Evolutionary conservation across 805 yeast genomes (phyloP).

Genomic region (Teunomyces lycoperdinae): DNA sequence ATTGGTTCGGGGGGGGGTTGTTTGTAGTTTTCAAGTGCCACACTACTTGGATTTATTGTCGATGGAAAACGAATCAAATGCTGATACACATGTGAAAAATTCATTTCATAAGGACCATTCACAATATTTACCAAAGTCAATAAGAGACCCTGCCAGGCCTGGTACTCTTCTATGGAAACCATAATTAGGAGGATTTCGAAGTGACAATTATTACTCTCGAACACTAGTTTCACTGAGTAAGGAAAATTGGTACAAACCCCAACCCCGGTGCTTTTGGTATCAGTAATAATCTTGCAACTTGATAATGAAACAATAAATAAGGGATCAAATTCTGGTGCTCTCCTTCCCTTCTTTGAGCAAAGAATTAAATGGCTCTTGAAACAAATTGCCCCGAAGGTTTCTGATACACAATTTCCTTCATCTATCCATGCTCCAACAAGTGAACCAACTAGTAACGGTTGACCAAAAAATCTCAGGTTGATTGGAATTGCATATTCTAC

Average conservation of each 20-base stretch:
- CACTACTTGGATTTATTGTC: conserved; percentile 16
- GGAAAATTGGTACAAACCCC: conserved; percentile 31
- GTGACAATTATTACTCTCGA: conserved; percentile 41
- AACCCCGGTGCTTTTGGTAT: conserved; percentile 21
- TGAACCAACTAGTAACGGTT: conserved; percentile 43
- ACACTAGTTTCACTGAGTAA: conserved; percentile 40
- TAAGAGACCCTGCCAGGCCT: conserved; percentile 38
- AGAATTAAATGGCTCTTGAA: conserved; percentile 52
- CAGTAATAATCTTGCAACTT: conserved; percentile 22
- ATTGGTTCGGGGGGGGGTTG: not conserved
- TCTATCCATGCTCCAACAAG: conserved; percentile 39
- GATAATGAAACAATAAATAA: conserved; percentile 50
- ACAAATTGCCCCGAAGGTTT: conserved; percentile 35
- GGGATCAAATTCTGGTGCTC: conserved; percentile 26
- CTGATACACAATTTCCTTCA: conserved; percentile 8
- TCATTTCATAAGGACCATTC: conserved; percentile 25
- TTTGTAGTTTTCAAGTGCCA: conserved; percentile 7
- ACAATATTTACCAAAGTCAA: conserved; percentile 19
- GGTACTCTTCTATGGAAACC: conserved; percentile 29
- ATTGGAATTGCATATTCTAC: conserved; percentile 10
- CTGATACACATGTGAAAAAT: conserved; percentile 10
- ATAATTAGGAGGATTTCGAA: conserved; percentile 45
- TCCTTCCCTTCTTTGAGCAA: conserved; percentile 18
- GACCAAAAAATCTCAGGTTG: conserved; percentile 48
- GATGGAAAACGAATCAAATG: conserved; percentile 14